These are phyloP conservation scores for Acrocalymma vagum DNA, from an alignment of 2,329 filamentous ascomycete species.

Conservation along the genomic window DNA sequence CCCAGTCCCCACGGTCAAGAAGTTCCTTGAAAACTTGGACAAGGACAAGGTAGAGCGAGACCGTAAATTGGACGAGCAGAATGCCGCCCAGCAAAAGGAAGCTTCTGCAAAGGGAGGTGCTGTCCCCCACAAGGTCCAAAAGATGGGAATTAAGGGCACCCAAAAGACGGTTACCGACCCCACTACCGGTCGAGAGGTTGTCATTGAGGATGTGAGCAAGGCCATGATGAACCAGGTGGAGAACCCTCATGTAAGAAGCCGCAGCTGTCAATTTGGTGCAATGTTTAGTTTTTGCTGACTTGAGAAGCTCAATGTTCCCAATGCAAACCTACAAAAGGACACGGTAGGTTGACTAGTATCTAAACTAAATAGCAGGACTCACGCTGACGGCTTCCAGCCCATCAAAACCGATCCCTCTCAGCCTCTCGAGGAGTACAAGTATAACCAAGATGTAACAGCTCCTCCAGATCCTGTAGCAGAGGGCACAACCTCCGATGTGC, in stretches of 20 bases:
- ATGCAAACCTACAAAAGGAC: constrained; percentile 82
- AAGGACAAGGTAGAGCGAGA: constrained; percentile 80
- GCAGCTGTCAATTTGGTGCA: not conserved
- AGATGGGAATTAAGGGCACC: constrained; percentile 54
- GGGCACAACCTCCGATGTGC: constrained; percentile 89
- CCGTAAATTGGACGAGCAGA: constrained; percentile 70
- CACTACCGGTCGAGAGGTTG: constrained; percentile 83
- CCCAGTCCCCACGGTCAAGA: constrained; percentile 85
- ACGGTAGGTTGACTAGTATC: constrained; percentile 57
- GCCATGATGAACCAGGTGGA: constrained; percentile 75
- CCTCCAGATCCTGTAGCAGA: constrained; percentile 86
- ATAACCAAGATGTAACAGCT: constrained; percentile 87
- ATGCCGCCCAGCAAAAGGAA: constrained; percentile 56
- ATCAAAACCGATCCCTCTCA: constrained; percentile 76
- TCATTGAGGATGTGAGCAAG: constrained; percentile 82
- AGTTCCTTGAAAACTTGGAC: constrained; percentile 83
- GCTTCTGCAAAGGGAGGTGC: constrained; percentile 43
- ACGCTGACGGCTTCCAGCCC: constrained; percentile 52
- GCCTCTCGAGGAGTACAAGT: constrained; percentile 79
- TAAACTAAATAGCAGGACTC: not conserved
- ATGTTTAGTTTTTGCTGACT: not conserved
- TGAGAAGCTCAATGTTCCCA: constrained; percentile 79
- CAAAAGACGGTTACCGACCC: constrained; percentile 80
- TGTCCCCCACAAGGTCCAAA: constrained; percentile 57
- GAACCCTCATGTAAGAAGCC: constrained; percentile 71